Evolutionary conservation across 2,329 filamentous ascomycete species (phyloP), one percentile per base, ranked within the genome.

Genomic region (Neonectria punicea): DNA sequence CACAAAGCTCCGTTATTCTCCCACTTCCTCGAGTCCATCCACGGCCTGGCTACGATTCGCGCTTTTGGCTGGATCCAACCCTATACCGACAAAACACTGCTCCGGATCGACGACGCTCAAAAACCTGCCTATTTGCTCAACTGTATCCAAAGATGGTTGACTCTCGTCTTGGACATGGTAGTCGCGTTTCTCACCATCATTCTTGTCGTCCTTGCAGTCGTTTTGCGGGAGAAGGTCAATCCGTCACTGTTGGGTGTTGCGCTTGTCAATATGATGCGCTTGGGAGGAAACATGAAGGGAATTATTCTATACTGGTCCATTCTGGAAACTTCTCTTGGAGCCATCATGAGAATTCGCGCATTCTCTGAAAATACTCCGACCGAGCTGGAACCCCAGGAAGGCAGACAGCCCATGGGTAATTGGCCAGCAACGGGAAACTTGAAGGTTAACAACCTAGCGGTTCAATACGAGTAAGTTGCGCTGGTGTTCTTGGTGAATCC

Each of bases 91-190:
- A 80, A 81, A 50, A 80, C 77, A 2, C 74, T 78, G 0, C 58
- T 66, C 2, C 74, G 79, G 0, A 73, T 84, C 2, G 81, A 87
- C 54, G 74, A 77, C 3, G 84, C 85, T 0, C 86, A 88, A 63
- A 80, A 82, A 53, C 86, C 86, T 1, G 83, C 82, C 36, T 88
- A 87, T 66, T 78, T 86, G 3, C 79, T 87, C 34, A 83, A 80
- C 53, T 80, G 81, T 16, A 82, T 87, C 9, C 86, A 88, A 61
- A 76, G 83, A 43, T 88, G 86, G 86, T 77, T 87, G 2, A 81
- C 79, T 0, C 74, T 88, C 1, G 84, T 86, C 0, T 63, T 88
- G 6, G 82, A 87, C 58, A 71, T 88, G 34, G 76, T 87, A 2
- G 84, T 87, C 2, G 84, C 85, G 0, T 79, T 75, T 2, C 76